Evolutionary conservation across 1,139 yeast genomes (phyloP), one percentile per base, ranked within the genome.

Genomic region (Saccharomyces hybrid): DNA sequence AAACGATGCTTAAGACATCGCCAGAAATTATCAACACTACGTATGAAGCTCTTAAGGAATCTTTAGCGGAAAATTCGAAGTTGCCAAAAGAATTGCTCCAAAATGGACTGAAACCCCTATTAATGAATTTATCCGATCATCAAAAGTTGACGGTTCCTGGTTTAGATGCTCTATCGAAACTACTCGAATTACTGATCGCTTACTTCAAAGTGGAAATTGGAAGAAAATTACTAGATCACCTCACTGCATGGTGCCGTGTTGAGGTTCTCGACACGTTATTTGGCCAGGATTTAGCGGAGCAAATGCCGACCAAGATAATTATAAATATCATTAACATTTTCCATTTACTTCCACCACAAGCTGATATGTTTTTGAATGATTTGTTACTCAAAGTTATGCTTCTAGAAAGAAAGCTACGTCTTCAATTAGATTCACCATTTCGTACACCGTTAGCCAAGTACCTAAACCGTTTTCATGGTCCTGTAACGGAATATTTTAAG

Each of bases 131-230:
- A 47, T 88, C 97, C 0, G 99, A 95, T 63, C 96, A 90, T 69
- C 90, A 89, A 68, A 84, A 91, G 56, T 75, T 95, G 52, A 88
- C 97, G 0, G 95, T 89, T 0, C 80, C 90, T 1, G 97, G 98
- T 1, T 75, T 95, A 27, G 97, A 91, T 66, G 97, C 98, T 0
- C 75, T 95, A 38, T 96, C 97, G 0, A 78, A 95, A 51, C 76
- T 95, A 34, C 76, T 95, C 53, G 97, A 93, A 65, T 75, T 95
- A 27, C 76, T 95, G 62, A 90, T 93, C 42, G 88, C 95, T 2
- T 93, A 95, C 65, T 95, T 95, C 75, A 86, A 95, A 68, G 97
- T 93, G 24, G 99, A 95, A 70, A 93, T 95, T 61, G 99, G 99
- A 34, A 80, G 91, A 55, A 95, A 95, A 65, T 75, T 95, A 54